phyloP scores from a whole-genome alignment of 2,329 filamentous ascomycete genomes.

The Diaporthe sp. region DNA sequence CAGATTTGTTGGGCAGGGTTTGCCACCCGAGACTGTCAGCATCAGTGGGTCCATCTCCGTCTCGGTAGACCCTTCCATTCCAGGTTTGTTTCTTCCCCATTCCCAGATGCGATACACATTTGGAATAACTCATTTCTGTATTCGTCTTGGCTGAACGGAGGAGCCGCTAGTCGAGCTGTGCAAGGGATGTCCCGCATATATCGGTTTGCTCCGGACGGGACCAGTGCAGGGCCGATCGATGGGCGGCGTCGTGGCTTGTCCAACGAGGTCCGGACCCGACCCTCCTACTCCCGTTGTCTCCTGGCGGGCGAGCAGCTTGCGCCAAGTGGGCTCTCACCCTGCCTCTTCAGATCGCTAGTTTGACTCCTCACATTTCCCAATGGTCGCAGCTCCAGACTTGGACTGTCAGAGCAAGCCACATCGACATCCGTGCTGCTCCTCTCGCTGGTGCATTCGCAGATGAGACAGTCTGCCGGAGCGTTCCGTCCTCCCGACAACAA shows the following conservation, averaged over 20 bases:
- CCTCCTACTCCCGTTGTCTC: slow-evolving; percentile 1
- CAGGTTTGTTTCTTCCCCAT: not conserved
- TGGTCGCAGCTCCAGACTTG: not conserved
- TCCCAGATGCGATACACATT: not conserved
- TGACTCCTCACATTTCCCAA: not conserved
- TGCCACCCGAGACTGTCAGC: slow-evolving; percentile 8
- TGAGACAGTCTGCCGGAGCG: not conserved
- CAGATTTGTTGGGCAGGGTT: not conserved
- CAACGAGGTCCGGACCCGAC: slow-evolving; percentile 21
- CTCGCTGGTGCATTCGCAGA: not conserved
- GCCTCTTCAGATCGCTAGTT: slow-evolving; percentile 2
- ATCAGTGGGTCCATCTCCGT: not conserved
- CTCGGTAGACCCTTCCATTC: not conserved
- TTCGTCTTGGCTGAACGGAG: not conserved
- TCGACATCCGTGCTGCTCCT: not conserved
- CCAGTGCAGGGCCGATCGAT: slow-evolving; percentile 24
- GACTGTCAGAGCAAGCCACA: slow-evolving; percentile 23
- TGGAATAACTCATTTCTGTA: not conserved
- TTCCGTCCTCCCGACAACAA: slow-evolving; percentile 2
- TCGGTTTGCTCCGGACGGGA: slow-evolving; percentile 27
- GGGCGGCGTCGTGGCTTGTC: slow-evolving; percentile 7
- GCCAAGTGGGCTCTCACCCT: slow-evolving; percentile 2
- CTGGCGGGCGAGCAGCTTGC: not conserved
- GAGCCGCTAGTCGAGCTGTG: slow-evolving; percentile 17
- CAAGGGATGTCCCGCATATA: slow-evolving; percentile 24